Percentiles rank a stretch among this genome's conserved stretches.
Conservation (phyloP, 495 filamentous ascomycete species). For the Hamigera avellanea region DNA sequence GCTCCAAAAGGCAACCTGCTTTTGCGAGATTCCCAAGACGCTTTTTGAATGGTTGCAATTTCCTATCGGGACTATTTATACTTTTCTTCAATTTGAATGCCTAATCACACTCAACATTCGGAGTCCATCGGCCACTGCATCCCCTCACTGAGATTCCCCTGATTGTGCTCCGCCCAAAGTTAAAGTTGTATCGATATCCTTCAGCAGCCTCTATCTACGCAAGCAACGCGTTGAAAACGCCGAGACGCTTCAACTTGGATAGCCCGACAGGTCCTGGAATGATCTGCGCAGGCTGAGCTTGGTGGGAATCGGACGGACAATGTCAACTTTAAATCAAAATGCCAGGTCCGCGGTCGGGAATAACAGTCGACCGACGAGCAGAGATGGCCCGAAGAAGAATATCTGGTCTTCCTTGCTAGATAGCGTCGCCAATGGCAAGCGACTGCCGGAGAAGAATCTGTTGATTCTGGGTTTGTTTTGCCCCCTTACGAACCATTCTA, state of each 20-base stretch:
- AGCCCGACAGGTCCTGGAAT: slow-evolving; percentile 14
- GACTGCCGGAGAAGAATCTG: slow-evolving; percentile 84
- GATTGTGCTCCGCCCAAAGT: slow-evolving; percentile 7
- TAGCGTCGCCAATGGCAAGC: slow-evolving; percentile 78
- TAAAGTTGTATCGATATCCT: not conserved
- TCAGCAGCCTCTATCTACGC: slow-evolving; percentile 1
- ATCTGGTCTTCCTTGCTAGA: slow-evolving; percentile 95
- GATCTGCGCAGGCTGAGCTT: slow-evolving; percentile 23
- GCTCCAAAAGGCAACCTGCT: too few species aligned
- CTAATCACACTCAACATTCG: too few species aligned
- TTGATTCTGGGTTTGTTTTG: slow-evolving; percentile 60
- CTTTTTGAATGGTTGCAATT: too few species aligned
- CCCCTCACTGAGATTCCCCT: slow-evolving; percentile 12
- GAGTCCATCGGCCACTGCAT: too few species aligned
- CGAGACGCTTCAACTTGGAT: slow-evolving; percentile 1
- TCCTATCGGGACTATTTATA: too few species aligned
- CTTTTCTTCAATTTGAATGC: too few species aligned
- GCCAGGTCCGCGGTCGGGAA: slow-evolving; percentile 20
- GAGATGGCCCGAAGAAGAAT: slow-evolving; percentile 72
- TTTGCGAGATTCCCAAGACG: too few species aligned
- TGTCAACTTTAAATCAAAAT: slow-evolving; percentile 30
- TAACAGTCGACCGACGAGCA: slow-evolving; percentile 44
- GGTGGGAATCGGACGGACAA: slow-evolving; percentile 29
- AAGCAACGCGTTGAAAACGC: slow-evolving; percentile 9
- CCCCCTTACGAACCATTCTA: too few species aligned